phyloP scores from a whole-genome alignment of 345 rosid species.

The Eucalyptus melliodora region DNA sequence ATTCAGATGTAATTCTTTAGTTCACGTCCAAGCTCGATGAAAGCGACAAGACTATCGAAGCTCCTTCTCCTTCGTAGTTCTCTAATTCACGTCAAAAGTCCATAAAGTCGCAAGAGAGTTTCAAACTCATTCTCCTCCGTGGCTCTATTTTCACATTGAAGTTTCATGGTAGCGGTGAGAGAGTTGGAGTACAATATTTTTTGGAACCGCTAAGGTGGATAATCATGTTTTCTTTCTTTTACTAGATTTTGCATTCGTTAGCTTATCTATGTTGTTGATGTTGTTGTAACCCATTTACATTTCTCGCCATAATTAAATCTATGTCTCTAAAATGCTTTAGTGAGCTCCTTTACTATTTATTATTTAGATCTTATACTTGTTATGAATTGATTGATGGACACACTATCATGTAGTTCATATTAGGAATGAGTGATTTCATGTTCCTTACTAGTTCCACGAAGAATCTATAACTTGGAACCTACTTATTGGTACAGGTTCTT shows the following conservation, averaged over 20 bases:
- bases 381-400: not conserved
- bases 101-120: not conserved
- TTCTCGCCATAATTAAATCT: not conserved
- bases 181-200: not conserved
- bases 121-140: not conserved
- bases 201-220: not conserved
- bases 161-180: not conserved
- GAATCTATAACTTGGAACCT: not conserved
- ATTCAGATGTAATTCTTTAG: not conserved
- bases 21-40: not conserved
- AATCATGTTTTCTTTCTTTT: not conserved
- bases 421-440: not conserved
- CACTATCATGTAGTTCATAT: not conserved
- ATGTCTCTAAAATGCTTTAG: not conserved
- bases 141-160: not conserved
- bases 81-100: not conserved
- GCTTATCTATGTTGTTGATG: not conserved
- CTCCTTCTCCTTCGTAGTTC: not conserved
- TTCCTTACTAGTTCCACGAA: not conserved
- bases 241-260: no score
- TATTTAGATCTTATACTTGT: not conserved
- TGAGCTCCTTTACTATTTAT: not conserved
- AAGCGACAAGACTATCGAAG: not conserved
- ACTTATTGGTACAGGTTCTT: not conserved
- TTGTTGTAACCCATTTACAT: no score